phyloP scores from a whole-genome alignment of 1,284 basidiomycete species.

The Cystobasidium sp. region DNA sequence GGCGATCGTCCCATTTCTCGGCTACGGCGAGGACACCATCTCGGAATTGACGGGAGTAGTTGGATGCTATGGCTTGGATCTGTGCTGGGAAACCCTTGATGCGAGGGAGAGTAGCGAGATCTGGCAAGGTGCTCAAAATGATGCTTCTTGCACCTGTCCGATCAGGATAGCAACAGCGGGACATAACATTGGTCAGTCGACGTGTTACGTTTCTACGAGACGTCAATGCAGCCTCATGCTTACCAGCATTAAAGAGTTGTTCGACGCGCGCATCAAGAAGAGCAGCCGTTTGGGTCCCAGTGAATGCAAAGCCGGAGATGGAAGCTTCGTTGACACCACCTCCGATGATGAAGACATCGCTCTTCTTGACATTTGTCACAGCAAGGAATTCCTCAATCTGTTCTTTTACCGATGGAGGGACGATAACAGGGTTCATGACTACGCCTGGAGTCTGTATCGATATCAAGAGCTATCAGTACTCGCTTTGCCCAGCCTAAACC shows the following conservation, averaged over 20 bases:
- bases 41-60: not conserved
- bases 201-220: not conserved
- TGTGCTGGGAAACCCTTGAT: not conserved
- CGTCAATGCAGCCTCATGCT: not conserved
- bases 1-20: not conserved
- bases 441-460: not conserved
- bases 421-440: not conserved
- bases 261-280: slow-evolving; percentile 4
- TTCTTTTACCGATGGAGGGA: not conserved
- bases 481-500: not conserved
- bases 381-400: not conserved
- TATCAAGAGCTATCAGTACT: not conserved
- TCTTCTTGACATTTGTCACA: not conserved
- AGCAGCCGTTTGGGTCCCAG: not conserved
- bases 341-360: not conserved
- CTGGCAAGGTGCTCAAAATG: slow-evolving; percentile 1
- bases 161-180: not conserved
- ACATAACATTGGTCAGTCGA: not conserved
- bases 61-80: not conserved
- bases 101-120: slow-evolving; percentile 5
- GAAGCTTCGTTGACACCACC: not conserved
- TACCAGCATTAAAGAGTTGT: slow-evolving; percentile 5
- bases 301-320: not conserved
- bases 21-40: not conserved
- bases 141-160: not conserved